Conservation (phyloP, 768 basidiomycete species). For the Tulasnella calospora region DNA sequence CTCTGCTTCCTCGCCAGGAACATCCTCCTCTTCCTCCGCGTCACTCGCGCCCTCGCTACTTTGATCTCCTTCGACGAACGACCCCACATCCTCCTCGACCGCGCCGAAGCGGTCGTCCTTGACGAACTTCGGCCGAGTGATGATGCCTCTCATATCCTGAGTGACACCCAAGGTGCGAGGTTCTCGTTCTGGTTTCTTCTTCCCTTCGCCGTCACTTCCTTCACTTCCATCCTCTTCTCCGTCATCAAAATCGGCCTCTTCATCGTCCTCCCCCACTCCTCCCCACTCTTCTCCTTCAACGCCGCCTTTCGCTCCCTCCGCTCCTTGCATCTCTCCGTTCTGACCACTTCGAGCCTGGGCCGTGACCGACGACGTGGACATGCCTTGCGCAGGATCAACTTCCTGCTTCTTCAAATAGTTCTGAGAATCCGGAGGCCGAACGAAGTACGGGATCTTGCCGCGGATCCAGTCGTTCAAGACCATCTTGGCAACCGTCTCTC, state of each 20-base stretch:
- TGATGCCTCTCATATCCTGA: conserved; percentile 20
- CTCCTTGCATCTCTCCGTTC: not conserved
- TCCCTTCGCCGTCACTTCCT: not conserved
- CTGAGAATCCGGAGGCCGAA: conserved; percentile 67
- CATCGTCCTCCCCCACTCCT: conserved; percentile 7
- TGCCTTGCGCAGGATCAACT: not conserved
- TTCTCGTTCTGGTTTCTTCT: conserved; percentile 1
- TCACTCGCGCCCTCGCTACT: not conserved
- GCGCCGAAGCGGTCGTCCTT: conserved; percentile 13
- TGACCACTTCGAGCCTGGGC: not conserved
- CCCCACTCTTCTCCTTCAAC: not conserved
- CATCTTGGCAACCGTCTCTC: conserved; percentile 90
- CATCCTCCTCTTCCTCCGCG: conserved; percentile 27
- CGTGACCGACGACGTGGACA: not conserved
- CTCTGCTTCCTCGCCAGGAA: conserved; percentile 33
- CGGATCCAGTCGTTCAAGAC: conserved; percentile 94
- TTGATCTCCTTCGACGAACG: not conserved
- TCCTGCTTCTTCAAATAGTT: conserved; percentile 21
- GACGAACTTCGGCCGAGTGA: conserved; percentile 25
- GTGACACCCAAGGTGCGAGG: conserved; percentile 10
- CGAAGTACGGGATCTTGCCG: conserved; percentile 95
- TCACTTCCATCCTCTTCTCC: not conserved
- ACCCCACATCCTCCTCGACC: not conserved
- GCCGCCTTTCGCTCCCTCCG: conserved; percentile 51
- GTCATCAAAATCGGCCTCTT: not conserved